These are phyloP conservation scores for Coprinopsis marcescibilis DNA, from an alignment of 768 basidiomycete species.

Conservation along the genomic window DNA sequence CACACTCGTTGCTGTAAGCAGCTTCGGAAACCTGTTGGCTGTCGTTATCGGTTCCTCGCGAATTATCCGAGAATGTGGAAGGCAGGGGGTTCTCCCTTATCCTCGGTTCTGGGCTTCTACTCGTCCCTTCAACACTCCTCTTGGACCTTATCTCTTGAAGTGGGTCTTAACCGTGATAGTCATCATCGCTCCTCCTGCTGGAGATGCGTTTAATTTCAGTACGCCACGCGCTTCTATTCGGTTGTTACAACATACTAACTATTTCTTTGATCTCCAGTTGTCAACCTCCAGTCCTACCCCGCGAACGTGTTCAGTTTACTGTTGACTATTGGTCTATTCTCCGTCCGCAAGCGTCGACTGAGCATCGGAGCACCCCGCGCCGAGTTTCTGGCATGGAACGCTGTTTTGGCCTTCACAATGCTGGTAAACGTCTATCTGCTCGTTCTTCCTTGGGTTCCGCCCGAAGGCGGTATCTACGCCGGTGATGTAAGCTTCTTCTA, in stretches of 20 bases:
- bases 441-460: constrained; percentile 37
- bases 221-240: constrained; percentile 10
- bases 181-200: constrained; percentile 39
- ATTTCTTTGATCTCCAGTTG: constrained; percentile 17
- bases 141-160: constrained; percentile 39
- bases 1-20: constrained; percentile 33
- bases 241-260: neutral
- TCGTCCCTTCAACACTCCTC: constrained; percentile 46
- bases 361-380: constrained; percentile 26
- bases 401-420: constrained; percentile 28
- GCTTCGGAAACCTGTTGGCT: constrained; percentile 34
- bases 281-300: constrained; percentile 35
- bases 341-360: constrained; percentile 27
- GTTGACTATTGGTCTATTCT: constrained; percentile 28
- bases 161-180: constrained; percentile 43
- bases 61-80: constrained; percentile 40
- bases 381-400: constrained; percentile 34
- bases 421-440: constrained; percentile 35
- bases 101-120: constrained; percentile 45
- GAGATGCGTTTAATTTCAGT: constrained; percentile 41
- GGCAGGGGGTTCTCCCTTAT: constrained; percentile 50
- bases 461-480: constrained; percentile 29
- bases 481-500: constrained; percentile 40
- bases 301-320: constrained; percentile 32
- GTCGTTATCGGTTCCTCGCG: constrained; percentile 37